Evolutionary conservation across 345 rosid species (phyloP).

Genomic region (Eucalyptus albens): DNA sequence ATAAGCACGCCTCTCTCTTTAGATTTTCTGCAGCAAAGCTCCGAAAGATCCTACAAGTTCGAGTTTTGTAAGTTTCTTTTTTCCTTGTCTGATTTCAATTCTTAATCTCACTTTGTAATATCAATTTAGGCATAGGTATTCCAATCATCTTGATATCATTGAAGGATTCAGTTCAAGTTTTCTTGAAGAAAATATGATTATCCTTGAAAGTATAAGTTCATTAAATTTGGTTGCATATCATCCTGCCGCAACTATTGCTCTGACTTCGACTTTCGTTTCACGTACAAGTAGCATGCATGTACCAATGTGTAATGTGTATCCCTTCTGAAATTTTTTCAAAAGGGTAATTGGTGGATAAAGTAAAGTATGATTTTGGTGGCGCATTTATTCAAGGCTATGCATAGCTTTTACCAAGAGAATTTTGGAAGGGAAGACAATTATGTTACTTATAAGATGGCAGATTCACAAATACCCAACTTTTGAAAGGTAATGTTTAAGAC

Average conservation of each 20-base stretch:
- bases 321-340: neutral
- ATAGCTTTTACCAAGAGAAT: neutral
- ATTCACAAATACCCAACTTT: too few species aligned
- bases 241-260: neutral
- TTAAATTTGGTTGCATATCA: neutral
- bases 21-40: neutral
- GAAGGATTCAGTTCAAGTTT: neutral
- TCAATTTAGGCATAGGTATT: neutral
- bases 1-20: neutral
- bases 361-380: neutral
- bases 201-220: neutral
- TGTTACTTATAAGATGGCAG: too few species aligned
- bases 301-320: fast-evolving
- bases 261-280: neutral
- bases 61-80: neutral
- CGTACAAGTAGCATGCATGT: neutral
- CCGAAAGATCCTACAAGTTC: neutral
- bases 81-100: neutral
- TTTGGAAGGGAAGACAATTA: too few species aligned
- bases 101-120: neutral
- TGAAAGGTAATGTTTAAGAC: too few species aligned
- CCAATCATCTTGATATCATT: neutral
- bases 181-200: neutral
- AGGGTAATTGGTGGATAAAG: fast-evolving
- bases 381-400: neutral